Evolutionary conservation across 768 basidiomycete genomes (phyloP).

Genomic region (Terana coerulea): DNA sequence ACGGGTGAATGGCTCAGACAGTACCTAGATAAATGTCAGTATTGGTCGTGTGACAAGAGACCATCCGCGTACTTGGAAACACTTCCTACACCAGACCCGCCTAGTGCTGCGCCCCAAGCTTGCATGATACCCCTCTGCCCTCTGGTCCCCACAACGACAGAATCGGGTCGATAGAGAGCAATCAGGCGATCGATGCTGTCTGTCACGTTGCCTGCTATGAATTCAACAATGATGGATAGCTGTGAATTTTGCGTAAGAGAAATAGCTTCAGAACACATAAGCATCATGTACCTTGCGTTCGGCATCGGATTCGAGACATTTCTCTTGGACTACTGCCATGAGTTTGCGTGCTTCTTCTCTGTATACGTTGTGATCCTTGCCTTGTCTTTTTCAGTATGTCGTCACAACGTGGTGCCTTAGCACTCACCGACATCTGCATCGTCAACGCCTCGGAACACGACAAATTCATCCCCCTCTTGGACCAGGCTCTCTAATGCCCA

Average conservation of each 20-base stretch:
- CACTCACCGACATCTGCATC: constrained; percentile 74
- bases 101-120: constrained; percentile 47
- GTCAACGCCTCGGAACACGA: constrained; percentile 89
- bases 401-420: not conserved
- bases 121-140: constrained; percentile 59
- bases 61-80: constrained; percentile 43
- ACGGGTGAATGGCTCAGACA: constrained; percentile 92
- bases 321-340: constrained; percentile 75
- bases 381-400: constrained; percentile 28
- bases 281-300: constrained; percentile 59
- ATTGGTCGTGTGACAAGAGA: not conserved
- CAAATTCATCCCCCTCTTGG: constrained; percentile 88
- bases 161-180: constrained; percentile 87
- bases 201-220: constrained; percentile 87
- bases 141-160: constrained; percentile 88
- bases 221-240: constrained; percentile 91
- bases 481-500: constrained; percentile 87
- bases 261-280: constrained; percentile 9
- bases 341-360: constrained; percentile 85
- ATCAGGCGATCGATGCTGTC: constrained; percentile 90
- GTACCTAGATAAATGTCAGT: constrained; percentile 42
- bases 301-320: constrained; percentile 72
- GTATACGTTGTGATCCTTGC: constrained; percentile 72
- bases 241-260: too few relatives aligned
- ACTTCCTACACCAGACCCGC: constrained; percentile 53